phyloP scores from a whole-genome alignment of 306 rosid genomes.

The Lagenaria siceraria region DNA sequence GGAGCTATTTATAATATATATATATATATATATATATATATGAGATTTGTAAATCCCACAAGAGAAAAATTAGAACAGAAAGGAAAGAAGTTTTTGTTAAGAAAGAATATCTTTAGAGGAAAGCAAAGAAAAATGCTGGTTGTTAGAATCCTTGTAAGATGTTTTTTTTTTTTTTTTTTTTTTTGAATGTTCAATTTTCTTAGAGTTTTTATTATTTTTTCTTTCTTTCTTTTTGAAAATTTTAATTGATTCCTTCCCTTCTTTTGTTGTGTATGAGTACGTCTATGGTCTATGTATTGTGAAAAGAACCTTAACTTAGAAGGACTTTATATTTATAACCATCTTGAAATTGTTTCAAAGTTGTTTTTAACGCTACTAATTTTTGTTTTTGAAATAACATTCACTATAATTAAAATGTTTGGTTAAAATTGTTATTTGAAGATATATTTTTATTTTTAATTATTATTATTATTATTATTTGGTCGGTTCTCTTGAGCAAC shows the following conservation, averaged over 20 bases:
- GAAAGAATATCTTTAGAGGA: slow-evolving; percentile 56
- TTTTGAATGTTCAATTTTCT: slow-evolving; percentile 21
- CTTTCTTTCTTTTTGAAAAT: not conserved
- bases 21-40: not conserved
- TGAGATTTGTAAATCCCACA: slow-evolving; percentile 27
- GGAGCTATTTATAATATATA: slow-evolving; percentile 5
- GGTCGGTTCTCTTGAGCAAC: no score
- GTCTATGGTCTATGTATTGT: not conserved
- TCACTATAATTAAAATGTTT: not conserved
- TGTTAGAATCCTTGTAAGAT: slow-evolving; percentile 17
- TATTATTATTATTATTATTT: no score
- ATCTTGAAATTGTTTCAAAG: no score
- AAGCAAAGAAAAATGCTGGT: slow-evolving; percentile 40
- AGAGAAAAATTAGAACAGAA: slow-evolving; percentile 4
- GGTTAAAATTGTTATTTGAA: not conserved
- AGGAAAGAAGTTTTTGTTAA: slow-evolving; percentile 16
- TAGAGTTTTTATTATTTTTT: not conserved
- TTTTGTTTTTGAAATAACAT: not conserved
- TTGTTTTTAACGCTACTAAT: not conserved
- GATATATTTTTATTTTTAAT: no score
- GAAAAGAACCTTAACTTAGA: not conserved
- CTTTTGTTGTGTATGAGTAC: not conserved
- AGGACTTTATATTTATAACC: not conserved
- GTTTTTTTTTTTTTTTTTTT: not conserved
- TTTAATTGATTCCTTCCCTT: slow-evolving; percentile 42